A percentile compares a stretch with the other conserved stretches of the same genome.
Conservation (phyloP, 805 yeast genomes). For the Isabelozyma rhagii region DNA sequence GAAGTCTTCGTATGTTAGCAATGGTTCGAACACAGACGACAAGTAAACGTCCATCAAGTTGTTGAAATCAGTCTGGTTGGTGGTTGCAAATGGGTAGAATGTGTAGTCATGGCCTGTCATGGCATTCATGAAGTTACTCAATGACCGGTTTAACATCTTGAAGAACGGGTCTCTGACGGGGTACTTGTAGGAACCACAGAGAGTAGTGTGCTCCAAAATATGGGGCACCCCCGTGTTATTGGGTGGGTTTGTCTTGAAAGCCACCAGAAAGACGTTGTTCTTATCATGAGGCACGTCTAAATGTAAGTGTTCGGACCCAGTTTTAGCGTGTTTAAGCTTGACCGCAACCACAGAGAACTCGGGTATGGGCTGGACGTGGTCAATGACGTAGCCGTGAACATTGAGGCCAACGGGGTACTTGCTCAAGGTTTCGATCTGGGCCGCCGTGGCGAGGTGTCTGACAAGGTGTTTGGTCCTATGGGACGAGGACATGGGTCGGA, state of each 20-base stretch:
- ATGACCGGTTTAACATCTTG: conserved; percentile 92
- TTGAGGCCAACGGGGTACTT: conserved; percentile 63
- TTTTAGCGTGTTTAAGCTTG: conserved; percentile 58
- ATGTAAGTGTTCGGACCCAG: conserved; percentile 83
- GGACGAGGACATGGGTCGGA: not conserved
- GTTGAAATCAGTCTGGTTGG: conserved; percentile 74
- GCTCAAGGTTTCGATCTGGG: conserved; percentile 3
- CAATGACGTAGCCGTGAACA: conserved; percentile 65
- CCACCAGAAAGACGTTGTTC: conserved; percentile 85
- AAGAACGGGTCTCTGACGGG: conserved; percentile 98
- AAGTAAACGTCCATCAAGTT: conserved; percentile 86
- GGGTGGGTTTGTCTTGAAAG: conserved; percentile 93
- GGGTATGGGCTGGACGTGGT: conserved; percentile 67
- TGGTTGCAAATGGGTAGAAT: conserved; percentile 93
- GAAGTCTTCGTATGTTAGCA: conserved; percentile 76
- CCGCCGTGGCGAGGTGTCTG: not conserved
- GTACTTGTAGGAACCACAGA: conserved; percentile 88
- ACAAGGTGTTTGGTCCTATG: not conserved
- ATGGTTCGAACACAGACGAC: conserved; percentile 82
- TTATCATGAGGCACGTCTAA: conserved; percentile 73
- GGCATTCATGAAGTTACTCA: conserved; percentile 96
- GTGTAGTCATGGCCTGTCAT: conserved; percentile 98
- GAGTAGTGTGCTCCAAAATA: conserved; percentile 90
- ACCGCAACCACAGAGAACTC: conserved; percentile 81
- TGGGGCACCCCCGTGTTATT: conserved; percentile 95